A percentile compares a stretch with the other conserved stretches of the same genome.
These are phyloP conservation scores for Neolentinus lepideus DNA, from an alignment of 1,284 basidiomycete species.

Conservation along the genomic window DNA sequence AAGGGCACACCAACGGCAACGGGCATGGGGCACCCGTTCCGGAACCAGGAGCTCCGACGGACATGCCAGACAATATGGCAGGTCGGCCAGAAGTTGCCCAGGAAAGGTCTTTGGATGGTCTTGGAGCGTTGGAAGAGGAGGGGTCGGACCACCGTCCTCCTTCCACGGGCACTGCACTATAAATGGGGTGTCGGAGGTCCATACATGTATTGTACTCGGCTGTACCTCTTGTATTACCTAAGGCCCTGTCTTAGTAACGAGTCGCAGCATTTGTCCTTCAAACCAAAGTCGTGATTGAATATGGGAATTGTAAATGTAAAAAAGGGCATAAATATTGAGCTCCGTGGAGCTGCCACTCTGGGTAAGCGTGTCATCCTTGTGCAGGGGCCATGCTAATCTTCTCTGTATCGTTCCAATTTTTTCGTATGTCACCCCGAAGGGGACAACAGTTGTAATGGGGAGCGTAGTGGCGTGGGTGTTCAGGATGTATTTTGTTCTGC, in stretches of 20 bases:
- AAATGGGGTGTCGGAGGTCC: too few species aligned
- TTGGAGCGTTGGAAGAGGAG: neutral
- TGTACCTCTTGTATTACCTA: too few species aligned
- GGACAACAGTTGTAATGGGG: neutral
- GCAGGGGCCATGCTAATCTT: constrained; percentile 4
- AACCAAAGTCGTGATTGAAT: too few species aligned
- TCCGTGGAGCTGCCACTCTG: constrained; percentile 2
- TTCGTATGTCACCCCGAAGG: constrained; percentile 3
- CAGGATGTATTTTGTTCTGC: neutral
- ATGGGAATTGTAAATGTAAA: too few species aligned
- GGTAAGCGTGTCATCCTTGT: constrained; percentile 3
- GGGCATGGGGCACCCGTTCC: too few species aligned
- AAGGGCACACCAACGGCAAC: too few species aligned
- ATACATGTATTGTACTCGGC: too few species aligned
- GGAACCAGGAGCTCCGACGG: neutral
- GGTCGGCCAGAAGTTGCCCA: too few species aligned
- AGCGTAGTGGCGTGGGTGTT: neutral
- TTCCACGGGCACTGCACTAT: too few species aligned
- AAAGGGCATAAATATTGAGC: constrained; percentile 2
- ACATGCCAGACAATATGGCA: neutral
- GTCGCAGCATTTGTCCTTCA: too few species aligned
- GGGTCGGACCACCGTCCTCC: neutral
- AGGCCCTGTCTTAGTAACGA: too few species aligned
- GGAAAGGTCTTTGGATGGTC: neutral
- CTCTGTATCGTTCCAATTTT: constrained; percentile 4